Conservation (phyloP, 1,139 yeast species). For the Lodderomyces theae region DNA sequence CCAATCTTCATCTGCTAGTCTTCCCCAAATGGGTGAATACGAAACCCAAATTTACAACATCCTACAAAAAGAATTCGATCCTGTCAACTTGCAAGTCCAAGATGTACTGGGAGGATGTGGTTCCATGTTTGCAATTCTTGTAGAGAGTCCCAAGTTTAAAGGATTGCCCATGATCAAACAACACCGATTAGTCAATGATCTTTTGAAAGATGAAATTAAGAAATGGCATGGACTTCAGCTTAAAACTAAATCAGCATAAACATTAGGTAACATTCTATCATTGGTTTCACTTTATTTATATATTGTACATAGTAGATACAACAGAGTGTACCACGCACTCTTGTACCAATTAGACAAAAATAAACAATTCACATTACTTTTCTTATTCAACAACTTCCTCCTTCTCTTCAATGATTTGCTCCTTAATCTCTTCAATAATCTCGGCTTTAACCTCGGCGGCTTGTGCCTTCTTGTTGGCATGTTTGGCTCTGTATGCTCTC, state of each 20-base stretch:
- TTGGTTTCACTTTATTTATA: neutral
- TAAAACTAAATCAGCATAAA: conserved; percentile 50
- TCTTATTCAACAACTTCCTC: conserved; percentile 69
- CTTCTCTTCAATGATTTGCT: conserved; percentile 69
- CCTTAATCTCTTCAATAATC: conserved; percentile 64
- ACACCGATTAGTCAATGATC: conserved; percentile 82
- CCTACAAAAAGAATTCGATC: conserved; percentile 53
- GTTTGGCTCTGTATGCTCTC: conserved; percentile 70
- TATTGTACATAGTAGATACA: conserved; percentile 3
- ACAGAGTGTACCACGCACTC: neutral
- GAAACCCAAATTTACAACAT: conserved; percentile 64
- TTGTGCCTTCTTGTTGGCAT: conserved; percentile 47
- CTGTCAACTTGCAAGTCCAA: conserved; percentile 59
- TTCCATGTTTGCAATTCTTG: conserved; percentile 88
- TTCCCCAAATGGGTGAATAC: conserved; percentile 50
- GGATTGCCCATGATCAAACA: conserved; percentile 86
- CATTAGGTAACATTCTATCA: too few species aligned
- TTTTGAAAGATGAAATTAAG: conserved; percentile 78
- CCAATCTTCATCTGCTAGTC: neutral
- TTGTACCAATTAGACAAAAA: neutral
- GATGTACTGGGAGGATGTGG: conserved; percentile 97
- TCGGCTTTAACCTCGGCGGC: conserved; percentile 60
- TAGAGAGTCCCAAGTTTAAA: conserved; percentile 71
- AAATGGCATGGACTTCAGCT: conserved; percentile 96
- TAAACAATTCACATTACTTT: conserved; percentile 1